phyloP scores from a whole-genome alignment of 2,329 filamentous ascomycete species.

The Colletotrichum lupini region DNA sequence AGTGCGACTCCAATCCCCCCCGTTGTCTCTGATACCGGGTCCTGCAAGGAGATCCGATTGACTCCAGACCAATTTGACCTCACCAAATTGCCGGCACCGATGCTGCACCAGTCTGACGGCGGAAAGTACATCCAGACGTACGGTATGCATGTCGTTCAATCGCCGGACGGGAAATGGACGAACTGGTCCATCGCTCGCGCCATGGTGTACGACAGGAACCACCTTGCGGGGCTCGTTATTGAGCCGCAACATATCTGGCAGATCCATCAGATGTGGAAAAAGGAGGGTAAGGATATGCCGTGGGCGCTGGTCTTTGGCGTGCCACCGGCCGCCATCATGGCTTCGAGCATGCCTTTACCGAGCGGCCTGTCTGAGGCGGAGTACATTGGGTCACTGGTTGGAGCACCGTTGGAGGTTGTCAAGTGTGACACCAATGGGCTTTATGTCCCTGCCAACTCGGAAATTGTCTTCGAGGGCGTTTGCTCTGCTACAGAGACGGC shows the following conservation, averaged over 20 bases:
- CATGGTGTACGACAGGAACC: slow-evolving; percentile 58
- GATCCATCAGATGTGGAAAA: slow-evolving; percentile 59
- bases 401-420: slow-evolving; percentile 56
- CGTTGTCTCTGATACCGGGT: slow-evolving; percentile 47
- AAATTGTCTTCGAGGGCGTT: slow-evolving; percentile 63
- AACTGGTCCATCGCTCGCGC: slow-evolving; percentile 58
- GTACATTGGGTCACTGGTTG: slow-evolving; percentile 59
- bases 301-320: slow-evolving; percentile 60
- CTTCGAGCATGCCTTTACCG: slow-evolving; percentile 59
- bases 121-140: slow-evolving; percentile 63
- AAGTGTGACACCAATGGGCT: slow-evolving; percentile 64
- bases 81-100: slow-evolving; percentile 51
- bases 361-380: slow-evolving; percentile 59
- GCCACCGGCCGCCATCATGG: slow-evolving; percentile 61
- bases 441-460: slow-evolving; percentile 58
- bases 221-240: slow-evolving; percentile 54
- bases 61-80: slow-evolving; percentile 54
- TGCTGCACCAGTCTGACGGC: slow-evolving; percentile 57
- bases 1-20: slow-evolving; percentile 44
- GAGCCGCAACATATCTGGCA: slow-evolving; percentile 58
- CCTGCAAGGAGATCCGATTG: slow-evolving; percentile 55
- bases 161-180: slow-evolving; percentile 58
- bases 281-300: slow-evolving; percentile 55
- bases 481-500: slow-evolving; percentile 55
- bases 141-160: slow-evolving; percentile 59